phyloP scores from a whole-genome alignment of 1,139 yeast genomes.

The Magnusiomyces magnusii region DNA sequence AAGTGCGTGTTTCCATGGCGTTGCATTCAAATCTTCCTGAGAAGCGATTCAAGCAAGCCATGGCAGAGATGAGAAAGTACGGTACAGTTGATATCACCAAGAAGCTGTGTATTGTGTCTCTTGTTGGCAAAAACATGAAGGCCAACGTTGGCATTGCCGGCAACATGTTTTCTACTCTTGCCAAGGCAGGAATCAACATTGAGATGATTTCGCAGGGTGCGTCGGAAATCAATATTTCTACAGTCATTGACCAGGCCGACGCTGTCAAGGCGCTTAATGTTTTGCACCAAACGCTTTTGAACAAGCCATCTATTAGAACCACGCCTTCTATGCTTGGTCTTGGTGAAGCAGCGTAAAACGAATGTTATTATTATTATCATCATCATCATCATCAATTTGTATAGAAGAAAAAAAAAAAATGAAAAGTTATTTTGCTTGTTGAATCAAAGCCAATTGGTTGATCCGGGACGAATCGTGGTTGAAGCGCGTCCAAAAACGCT shows the following conservation, averaged over 20 bases:
- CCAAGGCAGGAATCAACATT: constrained; percentile 85
- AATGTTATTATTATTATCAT: too few relatives aligned
- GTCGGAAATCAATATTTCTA: constrained; percentile 91
- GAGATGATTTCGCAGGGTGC: constrained; percentile 99
- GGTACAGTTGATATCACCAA: constrained; percentile 87
- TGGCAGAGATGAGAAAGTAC: constrained; percentile 65
- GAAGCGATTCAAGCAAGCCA: constrained; percentile 54
- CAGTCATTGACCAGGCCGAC: constrained; percentile 81
- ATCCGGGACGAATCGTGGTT: too few relatives aligned
- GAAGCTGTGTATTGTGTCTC: constrained; percentile 82
- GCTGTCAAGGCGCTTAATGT: constrained; percentile 80
- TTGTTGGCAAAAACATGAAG: constrained; percentile 96
- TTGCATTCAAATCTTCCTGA: constrained; percentile 53
- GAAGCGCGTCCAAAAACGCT: too few relatives aligned
- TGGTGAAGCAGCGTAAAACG: too few relatives aligned
- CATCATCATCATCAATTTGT: too few relatives aligned
- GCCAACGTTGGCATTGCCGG: constrained; percentile 97
- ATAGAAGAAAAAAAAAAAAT: constrained; percentile 2
- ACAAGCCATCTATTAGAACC: constrained; percentile 2
- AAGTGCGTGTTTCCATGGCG: constrained; percentile 98
- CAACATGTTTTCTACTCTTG: constrained; percentile 89
- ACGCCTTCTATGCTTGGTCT: too few relatives aligned
- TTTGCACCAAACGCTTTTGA: constrained; percentile 67
- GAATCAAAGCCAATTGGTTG: too few relatives aligned
- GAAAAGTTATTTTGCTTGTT: too few relatives aligned